These are phyloP conservation scores for Eucalyptus microcorys DNA, from an alignment of 345 rosid genomes.

Conservation along the genomic window DNA sequence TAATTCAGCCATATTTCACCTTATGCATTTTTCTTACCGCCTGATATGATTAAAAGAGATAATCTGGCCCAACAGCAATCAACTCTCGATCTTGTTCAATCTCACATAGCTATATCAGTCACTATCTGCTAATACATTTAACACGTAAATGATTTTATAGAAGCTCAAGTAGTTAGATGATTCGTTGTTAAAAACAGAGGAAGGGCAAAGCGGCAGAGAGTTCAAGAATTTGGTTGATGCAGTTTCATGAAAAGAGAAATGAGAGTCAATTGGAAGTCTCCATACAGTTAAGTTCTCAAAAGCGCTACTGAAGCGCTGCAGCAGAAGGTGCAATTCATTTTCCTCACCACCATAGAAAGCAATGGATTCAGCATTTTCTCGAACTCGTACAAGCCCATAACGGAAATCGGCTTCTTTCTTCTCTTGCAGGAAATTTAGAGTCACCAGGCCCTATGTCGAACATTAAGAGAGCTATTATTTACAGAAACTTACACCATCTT, in stretches of 20 bases:
- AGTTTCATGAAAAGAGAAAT: not conserved
- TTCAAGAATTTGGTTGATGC: not conserved
- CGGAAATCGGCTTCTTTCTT: constrained; percentile 98
- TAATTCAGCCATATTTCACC: not conserved
- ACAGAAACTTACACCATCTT: not conserved
- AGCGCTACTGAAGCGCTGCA: constrained; percentile 86
- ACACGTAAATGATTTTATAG: not conserved
- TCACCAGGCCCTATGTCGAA: constrained; percentile 60
- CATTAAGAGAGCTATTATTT: not conserved
- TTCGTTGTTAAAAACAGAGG: not conserved
- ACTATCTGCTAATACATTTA: not conserved
- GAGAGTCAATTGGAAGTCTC: not conserved
- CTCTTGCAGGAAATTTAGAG: constrained; percentile 93
- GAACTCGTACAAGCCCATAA: constrained; percentile 88
- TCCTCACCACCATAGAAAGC: constrained; percentile 95
- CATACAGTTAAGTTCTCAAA: constrained; percentile 71
- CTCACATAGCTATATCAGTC: not conserved
- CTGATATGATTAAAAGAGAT: not conserved
- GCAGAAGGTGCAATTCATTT: constrained; percentile 74
- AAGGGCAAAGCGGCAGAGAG: not conserved
- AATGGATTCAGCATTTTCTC: constrained; percentile 96
- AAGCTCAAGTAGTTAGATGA: not conserved
- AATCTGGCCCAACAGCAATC: not conserved
- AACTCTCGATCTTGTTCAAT: not conserved
- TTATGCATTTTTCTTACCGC: not conserved